A percentile compares a stretch with the other conserved stretches of the same genome.
phyloP scores from a whole-genome alignment of 2,329 filamentous ascomycete species.

The Cyanodermella asteris region DNA sequence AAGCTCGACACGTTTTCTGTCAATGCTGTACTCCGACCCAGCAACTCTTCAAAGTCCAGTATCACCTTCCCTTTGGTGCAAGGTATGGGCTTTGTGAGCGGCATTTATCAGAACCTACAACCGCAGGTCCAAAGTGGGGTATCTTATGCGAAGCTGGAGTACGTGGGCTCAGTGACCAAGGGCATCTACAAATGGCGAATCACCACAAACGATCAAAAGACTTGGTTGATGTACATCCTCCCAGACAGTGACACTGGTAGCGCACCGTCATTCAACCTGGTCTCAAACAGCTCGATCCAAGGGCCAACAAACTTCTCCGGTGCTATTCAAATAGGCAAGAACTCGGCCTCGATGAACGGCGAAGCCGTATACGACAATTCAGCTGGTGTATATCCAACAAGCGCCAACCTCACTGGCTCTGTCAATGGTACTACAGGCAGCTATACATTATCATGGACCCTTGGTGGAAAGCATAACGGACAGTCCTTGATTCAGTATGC shows the following conservation, averaged over 20 bases:
- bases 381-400: constrained; percentile 50
- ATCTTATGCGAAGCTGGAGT: too few relatives aligned
- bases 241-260: constrained; percentile 27
- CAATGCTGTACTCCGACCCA: constrained; percentile 44
- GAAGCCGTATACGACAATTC: constrained; percentile 55
- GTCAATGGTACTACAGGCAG: constrained; percentile 36
- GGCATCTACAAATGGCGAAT: constrained; percentile 58
- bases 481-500: constrained; percentile 60
- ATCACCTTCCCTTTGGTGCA: constrained; percentile 70
- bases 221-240: constrained; percentile 65
- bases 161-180: constrained; percentile 43
- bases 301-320: constrained; percentile 51
- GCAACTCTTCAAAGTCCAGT: constrained; percentile 29
- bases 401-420: constrained; percentile 41
- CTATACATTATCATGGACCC: constrained; percentile 56
- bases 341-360: constrained; percentile 32
- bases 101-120: constrained; percentile 44
- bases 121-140: constrained; percentile 56
- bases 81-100: constrained; percentile 75
- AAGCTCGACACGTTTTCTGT: constrained; percentile 33
- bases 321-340: constrained; percentile 63
- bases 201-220: constrained; percentile 45
- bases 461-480: constrained; percentile 30
- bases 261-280: constrained; percentile 43
- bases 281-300: constrained; percentile 42